Base-by-base conservation (phyloP, 306 rosid genomes). In the Pterocarpus santalinus region DNA sequence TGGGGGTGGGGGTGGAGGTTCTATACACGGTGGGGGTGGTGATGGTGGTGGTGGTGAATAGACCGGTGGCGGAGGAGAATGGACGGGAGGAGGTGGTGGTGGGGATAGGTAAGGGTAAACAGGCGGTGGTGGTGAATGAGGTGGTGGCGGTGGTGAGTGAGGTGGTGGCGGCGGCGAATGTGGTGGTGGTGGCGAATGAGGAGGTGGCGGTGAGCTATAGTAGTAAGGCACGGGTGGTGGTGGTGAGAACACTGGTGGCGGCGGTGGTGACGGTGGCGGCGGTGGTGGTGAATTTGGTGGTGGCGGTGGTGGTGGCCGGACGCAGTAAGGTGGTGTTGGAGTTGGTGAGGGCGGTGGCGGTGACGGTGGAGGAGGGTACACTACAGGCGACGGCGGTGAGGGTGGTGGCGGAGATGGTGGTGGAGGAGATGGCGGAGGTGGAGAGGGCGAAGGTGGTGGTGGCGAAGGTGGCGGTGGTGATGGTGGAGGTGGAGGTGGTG, bases 61-160 rank as follows among this genome's bases (percentile, higher is more conserved):
- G 82, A 83, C 86, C 0, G 92, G 88, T 1, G 95, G 87, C 2
- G 92, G 95, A 3, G 92, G 93, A 17, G 87, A 79, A 78, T 86
- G 86, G 44, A 83, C 89, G 0, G 92, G 98, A 0, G 94, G 93
- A 8, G 95, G 97, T 0, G 97, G 95, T 5, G 97, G 95, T 0
- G 97, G 89, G 1, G 92, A 83, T 36, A 81, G 30, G 7, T 89
- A 89, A 15, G 83, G 89, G 69, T 92, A 92, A 16, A 86, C 64
- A 22, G 94, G 93, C 13, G 97, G 97, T 1, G 97, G 94, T 0
- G 95, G 90, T 0, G 92, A 85, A 30, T 80, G 87, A 0, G 90
- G 84, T 4, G 91, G 91, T 1, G 85, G 85, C 0, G 88, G 71
- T 0, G 83, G 63, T 22, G 86, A 80, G 64, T 73, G 75, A 43